Base-by-base conservation (phyloP, 2,329 filamentous ascomycete species). In the Penicillium sp. region DNA sequence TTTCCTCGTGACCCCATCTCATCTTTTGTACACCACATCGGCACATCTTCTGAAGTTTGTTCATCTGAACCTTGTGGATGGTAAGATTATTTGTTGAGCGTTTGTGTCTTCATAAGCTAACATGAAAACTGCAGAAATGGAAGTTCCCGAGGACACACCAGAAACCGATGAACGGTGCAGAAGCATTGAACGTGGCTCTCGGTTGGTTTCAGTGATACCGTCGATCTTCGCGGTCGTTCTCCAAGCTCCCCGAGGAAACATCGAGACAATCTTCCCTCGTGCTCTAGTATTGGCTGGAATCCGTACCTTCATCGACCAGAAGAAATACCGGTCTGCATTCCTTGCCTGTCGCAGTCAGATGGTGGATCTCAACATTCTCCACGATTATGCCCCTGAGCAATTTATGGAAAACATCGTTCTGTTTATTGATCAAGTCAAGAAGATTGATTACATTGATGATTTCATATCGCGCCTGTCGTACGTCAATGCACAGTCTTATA, bases 281-380 rank as follows among this genome's bases (percentile, higher is more conserved):
- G 93, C 93, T 15, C 88, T 99, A 77, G 93, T 99, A 0, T 81
- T 99, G 49, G 91, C 92, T 2, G 93, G 92, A 27, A 96, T 99
- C 55, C 86, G 94, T 48, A 84, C 85, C 49, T 86, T 89, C 51
- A 90, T 99, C 51, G 89, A 92, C 53, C 80, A 84, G 33, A 90
- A 89, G 72, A 86, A 94, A 67, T 99, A 97, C 70, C 85, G 83
- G 49, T 86, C 85, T 51, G 94, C 94, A 0, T 99, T 97, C 71
- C 80, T 89, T 23, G 88, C 91, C 61, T 97, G 94, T 72, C 87
- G 94, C 50, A 93, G 88, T 23, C 96, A 99, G 72, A 86, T 96
- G 65, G 94, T 99, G 0, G 94, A 99, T 70, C 93, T 97, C 89
- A 99, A 99, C 70, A 93, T 99, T 60, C 80, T 99, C 2, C 93